phyloP scores from a whole-genome alignment of 1,284 basidiomycete species.

The Ceratobasidium sp. region DNA sequence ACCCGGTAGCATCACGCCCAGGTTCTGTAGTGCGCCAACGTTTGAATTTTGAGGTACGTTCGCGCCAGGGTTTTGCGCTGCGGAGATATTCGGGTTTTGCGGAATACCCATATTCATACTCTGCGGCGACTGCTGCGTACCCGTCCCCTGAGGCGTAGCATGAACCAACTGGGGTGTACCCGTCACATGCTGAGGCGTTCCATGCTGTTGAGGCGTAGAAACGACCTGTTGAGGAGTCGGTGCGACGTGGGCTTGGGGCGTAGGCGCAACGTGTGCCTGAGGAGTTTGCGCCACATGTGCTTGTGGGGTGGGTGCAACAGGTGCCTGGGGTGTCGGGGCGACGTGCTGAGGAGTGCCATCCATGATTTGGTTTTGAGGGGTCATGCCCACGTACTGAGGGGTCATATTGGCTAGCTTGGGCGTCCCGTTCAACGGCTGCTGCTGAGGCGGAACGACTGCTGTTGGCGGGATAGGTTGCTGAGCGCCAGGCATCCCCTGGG shows the following conservation, averaged over 20 bases:
- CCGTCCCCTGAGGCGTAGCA: neutral
- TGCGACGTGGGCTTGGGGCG: constrained; percentile 3
- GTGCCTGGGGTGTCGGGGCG: neutral
- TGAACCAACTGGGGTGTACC: constrained; percentile 25
- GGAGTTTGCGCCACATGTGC: neutral
- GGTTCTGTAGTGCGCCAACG: neutral
- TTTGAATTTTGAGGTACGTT: constrained; percentile 2
- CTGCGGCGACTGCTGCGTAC: constrained; percentile 16
- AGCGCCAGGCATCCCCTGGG: neutral
- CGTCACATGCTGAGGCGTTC: constrained; percentile 19
- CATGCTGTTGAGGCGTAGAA: constrained; percentile 23
- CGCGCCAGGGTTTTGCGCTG: neutral
- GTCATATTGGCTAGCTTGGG: neutral
- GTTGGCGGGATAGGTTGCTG: neutral
- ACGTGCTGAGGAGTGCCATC: constrained; percentile 2
- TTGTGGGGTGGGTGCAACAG: neutral
- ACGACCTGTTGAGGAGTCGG: constrained; percentile 14
- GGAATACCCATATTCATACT: neutral
- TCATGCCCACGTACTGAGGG: too few species aligned
- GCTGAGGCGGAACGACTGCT: neutral
- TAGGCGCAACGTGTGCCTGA: constrained; percentile 20
- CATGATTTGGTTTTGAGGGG: too few species aligned
- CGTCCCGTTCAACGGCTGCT: neutral
- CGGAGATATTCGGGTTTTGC: constrained; percentile 6
- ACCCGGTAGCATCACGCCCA: neutral